A percentile compares a stretch with the other conserved stretches of the same genome.
Evolutionary conservation across 2,329 filamentous ascomycete genomes (phyloP).

Genomic region (Tolypocladium ophioglossoides): DNA sequence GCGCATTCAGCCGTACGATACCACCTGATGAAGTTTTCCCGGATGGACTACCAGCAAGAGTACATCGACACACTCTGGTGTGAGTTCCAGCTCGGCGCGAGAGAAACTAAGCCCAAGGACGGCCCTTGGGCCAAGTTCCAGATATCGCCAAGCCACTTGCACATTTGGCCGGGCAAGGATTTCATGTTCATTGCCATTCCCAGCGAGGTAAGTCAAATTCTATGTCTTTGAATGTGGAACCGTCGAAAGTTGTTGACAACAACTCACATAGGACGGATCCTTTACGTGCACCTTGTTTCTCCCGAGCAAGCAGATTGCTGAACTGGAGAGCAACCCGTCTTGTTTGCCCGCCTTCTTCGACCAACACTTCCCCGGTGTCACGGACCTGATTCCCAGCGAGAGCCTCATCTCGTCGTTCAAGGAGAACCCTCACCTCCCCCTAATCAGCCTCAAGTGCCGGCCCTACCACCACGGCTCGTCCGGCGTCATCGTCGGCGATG

Average conservation of each 20-base stretch:
- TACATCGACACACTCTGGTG: conserved; percentile 98
- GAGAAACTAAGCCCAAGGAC: conserved; percentile 13
- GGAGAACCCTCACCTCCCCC: conserved; percentile 76
- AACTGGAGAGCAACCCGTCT: conserved; percentile 53
- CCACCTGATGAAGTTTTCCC: conserved; percentile 90
- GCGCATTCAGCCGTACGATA: conserved; percentile 86
- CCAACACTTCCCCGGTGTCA: conserved; percentile 76
- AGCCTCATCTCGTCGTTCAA: conserved; percentile 67
- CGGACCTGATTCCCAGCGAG: conserved; percentile 53
- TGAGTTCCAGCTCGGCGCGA: conserved; percentile 72
- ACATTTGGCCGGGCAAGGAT: conserved; percentile 91
- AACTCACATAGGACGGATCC: conserved; percentile 55
- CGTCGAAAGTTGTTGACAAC: conserved; percentile 5
- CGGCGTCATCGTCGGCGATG: conserved; percentile 82
- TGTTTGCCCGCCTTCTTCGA: conserved; percentile 66
- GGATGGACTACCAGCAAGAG: conserved; percentile 84
- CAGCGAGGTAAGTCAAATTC: conserved; percentile 35
- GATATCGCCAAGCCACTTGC: conserved; percentile 86
- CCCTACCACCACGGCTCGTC: conserved; percentile 74
- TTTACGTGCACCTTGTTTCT: conserved; percentile 95
- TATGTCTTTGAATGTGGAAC: conserved; percentile 9
- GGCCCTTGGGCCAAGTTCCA: conserved; percentile 44
- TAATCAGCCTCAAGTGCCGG: conserved; percentile 87
- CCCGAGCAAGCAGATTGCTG: conserved; percentile 56
- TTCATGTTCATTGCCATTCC: conserved; percentile 99